These are phyloP conservation scores for Fusarium sp. DNA, from an alignment of 2,329 filamentous ascomycete species.

Conservation along the genomic window DNA sequence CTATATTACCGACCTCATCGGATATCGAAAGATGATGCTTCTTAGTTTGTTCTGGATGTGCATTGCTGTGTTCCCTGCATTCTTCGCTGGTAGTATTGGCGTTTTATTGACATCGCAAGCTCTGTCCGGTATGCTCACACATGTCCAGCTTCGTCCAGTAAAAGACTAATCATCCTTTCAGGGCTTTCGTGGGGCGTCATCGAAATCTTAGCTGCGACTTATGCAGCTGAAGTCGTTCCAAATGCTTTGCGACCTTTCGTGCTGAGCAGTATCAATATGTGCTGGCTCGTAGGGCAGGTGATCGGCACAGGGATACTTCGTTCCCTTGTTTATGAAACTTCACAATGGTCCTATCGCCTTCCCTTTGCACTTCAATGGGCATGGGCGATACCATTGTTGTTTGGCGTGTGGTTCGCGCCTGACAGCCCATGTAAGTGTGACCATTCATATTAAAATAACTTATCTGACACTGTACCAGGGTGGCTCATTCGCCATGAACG, in stretches of 20 bases:
- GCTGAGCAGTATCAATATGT: slow-evolving; percentile 57
- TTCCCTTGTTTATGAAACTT: slow-evolving; percentile 47
- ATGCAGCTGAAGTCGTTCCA: slow-evolving; percentile 56
- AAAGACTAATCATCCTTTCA: neutral
- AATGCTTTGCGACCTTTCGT: slow-evolving; percentile 51
- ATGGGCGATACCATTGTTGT: slow-evolving; percentile 54
- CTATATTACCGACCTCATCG: slow-evolving; percentile 54
- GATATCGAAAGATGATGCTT: slow-evolving; percentile 56
- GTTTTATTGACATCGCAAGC: slow-evolving; percentile 53
- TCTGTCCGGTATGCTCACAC: slow-evolving; percentile 43
- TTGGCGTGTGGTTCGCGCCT: slow-evolving; percentile 53
- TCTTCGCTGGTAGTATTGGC: slow-evolving; percentile 52
- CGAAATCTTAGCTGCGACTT: slow-evolving; percentile 55
- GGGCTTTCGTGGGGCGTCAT: slow-evolving; percentile 53
- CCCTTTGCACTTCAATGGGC: slow-evolving; percentile 59
- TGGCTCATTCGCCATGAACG: slow-evolving; percentile 55
- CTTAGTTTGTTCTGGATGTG: slow-evolving; percentile 51
- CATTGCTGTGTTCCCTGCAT: slow-evolving; percentile 55
- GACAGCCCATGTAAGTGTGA: slow-evolving; percentile 55
- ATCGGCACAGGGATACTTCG: slow-evolving; percentile 53
- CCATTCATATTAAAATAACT: neutral
- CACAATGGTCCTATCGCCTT: slow-evolving; percentile 48
- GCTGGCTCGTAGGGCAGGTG: slow-evolving; percentile 58
- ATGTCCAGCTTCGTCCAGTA: neutral
- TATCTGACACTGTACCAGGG: slow-evolving; percentile 35